Evolutionary conservation across 176 grass and related monocot species (phyloP), one percentile per base, ranked within the genome.

Genomic region (Carex cristatella): DNA sequence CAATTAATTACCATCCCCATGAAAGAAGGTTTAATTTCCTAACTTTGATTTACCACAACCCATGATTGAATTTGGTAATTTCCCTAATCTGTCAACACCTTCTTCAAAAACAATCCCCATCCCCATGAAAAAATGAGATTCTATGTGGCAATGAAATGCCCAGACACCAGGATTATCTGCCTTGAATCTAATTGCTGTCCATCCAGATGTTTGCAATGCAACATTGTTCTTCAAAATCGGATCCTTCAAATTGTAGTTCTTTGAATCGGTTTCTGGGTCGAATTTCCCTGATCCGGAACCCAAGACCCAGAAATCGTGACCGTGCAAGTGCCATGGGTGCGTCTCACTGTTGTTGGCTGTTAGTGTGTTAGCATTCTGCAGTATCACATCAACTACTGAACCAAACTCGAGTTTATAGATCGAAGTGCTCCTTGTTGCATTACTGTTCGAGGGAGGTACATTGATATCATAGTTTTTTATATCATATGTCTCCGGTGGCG

Each of bases 271-370:
- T 42, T 86, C 87, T 11, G 87, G 89, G 69, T 97, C 81, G 59
- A 94, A 97, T 1, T 89, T 74, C 0, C 90, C 92, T 0, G 14
- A 14, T 7, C 92, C 90, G 5, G 90, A 86, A 27, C 89, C 94
- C 16, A 97, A 57, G 61, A 94, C 89, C 90, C 92, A 94, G 84
- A 97, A 97, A 44, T 97, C 87, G 10, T 97, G 94, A 0, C 94
- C 94, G 51, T 97, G 94, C 3, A 97, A 89, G 79, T 97, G 94
- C 94, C 94, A 97, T 3, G 94, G 94, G 81, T 94, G 94, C 1
- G 92, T 91, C 90, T 97, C 94, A 65, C 90, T 97, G 11, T 37
- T 94, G 84, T 92, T 91, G 0, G 64, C 0, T 0, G 12, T 61
- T 30, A 90, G 58, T 85, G 87, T 90, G 87, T 97, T 94, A 10